A percentile compares a stretch with the other conserved stretches of the same genome.
phyloP scores from a whole-genome alignment of 2,329 filamentous ascomycete genomes.

The Gaeumannomyces sp. region DNA sequence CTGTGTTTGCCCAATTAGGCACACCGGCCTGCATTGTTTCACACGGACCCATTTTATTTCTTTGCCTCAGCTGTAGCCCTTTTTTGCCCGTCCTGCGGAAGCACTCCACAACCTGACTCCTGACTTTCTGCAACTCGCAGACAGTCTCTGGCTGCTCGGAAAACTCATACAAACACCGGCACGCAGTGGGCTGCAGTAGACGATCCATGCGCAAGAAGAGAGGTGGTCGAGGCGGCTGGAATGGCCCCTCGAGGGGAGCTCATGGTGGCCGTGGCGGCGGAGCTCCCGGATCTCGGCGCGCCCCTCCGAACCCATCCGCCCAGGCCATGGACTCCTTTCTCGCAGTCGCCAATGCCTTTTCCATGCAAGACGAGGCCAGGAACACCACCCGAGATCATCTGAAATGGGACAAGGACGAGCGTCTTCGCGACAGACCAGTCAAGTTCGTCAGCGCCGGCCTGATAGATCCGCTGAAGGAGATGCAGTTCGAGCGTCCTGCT shows the following conservation, averaged over 20 bases:
- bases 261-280: not conserved
- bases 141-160: not conserved
- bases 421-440: conserved; percentile 43
- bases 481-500: conserved; percentile 13
- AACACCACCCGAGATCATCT: conserved; percentile 42
- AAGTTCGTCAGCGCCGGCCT: conserved; percentile 47
- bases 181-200: not conserved
- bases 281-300: not conserved
- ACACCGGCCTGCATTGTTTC: too few species aligned
- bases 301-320: conserved; percentile 1
- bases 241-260: conserved; percentile 1
- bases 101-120: not conserved
- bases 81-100: not conserved
- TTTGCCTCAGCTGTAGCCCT: not conserved
- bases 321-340: conserved; percentile 8
- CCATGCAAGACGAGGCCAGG: conserved; percentile 42
- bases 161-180: not conserved
- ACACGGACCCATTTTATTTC: too few species aligned
- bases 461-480: conserved; percentile 41
- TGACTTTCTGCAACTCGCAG: not conserved
- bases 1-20: too few species aligned
- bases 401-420: conserved; percentile 31
- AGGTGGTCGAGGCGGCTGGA: not conserved
- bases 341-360: conserved; percentile 22
- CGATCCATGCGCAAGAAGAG: not conserved